Percentiles rank a stretch among this genome's conserved stretches.
Evolutionary conservation across 768 basidiomycete species (phyloP).

Genomic region (Mycena leptocephala): DNA sequence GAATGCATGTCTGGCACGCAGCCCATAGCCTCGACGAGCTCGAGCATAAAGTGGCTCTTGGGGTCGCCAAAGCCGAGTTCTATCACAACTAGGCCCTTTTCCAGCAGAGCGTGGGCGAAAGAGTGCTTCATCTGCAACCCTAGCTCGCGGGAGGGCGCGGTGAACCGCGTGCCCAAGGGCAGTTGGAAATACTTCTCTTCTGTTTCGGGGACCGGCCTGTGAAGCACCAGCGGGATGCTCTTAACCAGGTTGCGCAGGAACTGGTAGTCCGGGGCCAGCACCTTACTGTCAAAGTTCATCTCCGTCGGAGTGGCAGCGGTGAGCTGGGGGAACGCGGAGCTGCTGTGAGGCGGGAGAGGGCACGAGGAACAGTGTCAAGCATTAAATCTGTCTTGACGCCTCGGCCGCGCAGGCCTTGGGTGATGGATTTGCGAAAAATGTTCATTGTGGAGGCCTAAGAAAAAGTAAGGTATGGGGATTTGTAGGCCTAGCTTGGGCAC

Average conservation of each 20-base stretch:
- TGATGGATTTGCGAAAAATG: no score
- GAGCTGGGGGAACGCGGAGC: neutral
- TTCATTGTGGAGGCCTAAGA: no score
- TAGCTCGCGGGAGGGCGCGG: neutral
- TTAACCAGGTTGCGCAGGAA: neutral
- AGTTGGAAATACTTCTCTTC: neutral
- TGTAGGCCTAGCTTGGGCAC: no score
- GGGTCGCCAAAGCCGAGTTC: constrained; percentile 4
- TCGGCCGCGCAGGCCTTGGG: no score
- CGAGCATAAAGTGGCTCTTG: constrained; percentile 14
- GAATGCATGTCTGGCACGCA: constrained; percentile 2
- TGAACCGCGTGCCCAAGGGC: neutral
- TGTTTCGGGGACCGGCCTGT: neutral
- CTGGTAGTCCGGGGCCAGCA: neutral
- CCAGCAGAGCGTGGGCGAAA: neutral
- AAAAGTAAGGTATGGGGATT: no score
- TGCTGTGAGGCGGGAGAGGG: neutral
- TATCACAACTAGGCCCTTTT: constrained; percentile 1
- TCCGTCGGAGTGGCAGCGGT: neutral
- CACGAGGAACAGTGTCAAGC: no score
- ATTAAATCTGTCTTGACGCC: no score
- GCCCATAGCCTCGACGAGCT: constrained; percentile 10
- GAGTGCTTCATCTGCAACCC: neutral
- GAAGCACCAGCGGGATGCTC: neutral
- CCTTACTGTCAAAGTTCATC: neutral